Percentiles rank a stretch among this genome's conserved stretches.
Evolutionary conservation across 2,329 filamentous ascomycete species (phyloP).

Genomic region (Colletotrichum sp.): DNA sequence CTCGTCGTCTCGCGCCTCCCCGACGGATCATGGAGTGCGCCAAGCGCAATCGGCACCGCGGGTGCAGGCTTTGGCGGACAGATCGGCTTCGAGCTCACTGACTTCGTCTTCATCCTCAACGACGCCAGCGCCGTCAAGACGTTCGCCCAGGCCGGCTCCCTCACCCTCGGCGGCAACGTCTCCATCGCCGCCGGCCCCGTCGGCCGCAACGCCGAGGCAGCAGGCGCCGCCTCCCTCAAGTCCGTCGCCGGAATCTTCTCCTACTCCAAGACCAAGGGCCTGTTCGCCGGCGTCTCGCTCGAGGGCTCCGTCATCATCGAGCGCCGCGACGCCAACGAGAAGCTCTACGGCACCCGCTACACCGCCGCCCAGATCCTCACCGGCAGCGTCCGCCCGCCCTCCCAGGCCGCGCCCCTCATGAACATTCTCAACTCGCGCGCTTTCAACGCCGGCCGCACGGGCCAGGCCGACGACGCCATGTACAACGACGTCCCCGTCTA

Average conservation of each 20-base stretch:
- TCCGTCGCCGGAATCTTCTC: conserved; percentile 92
- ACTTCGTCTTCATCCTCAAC: conserved; percentile 99
- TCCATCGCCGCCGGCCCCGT: conserved; percentile 94
- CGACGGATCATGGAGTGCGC: conserved; percentile 82
- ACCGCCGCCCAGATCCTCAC: conserved; percentile 83
- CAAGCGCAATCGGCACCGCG: conserved; percentile 79
- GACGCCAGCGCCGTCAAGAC: conserved; percentile 88
- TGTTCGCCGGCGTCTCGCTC: conserved; percentile 94
- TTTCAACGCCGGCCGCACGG: conserved; percentile 69
- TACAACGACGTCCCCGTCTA: conserved; percentile 96
- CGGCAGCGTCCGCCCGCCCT: conserved; percentile 78
- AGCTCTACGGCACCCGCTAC: conserved; percentile 85
- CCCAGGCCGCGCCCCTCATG: conserved; percentile 84
- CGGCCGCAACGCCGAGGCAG: conserved; percentile 93
- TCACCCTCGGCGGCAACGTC: conserved; percentile 95
- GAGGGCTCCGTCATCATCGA: conserved; percentile 95
- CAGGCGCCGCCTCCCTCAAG: conserved; percentile 88
- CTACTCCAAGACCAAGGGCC: conserved; percentile 96
- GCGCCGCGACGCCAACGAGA: conserved; percentile 94
- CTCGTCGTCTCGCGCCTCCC: conserved; percentile 80
- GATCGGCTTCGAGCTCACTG: conserved; percentile 86
- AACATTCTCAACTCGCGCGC: conserved; percentile 82
- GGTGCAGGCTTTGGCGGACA: conserved; percentile 86
- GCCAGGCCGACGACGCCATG: conserved; percentile 65
- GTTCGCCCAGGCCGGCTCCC: conserved; percentile 88